Conservation (phyloP, 73 alveolate species). For the Stentor coeruleus region DNA sequence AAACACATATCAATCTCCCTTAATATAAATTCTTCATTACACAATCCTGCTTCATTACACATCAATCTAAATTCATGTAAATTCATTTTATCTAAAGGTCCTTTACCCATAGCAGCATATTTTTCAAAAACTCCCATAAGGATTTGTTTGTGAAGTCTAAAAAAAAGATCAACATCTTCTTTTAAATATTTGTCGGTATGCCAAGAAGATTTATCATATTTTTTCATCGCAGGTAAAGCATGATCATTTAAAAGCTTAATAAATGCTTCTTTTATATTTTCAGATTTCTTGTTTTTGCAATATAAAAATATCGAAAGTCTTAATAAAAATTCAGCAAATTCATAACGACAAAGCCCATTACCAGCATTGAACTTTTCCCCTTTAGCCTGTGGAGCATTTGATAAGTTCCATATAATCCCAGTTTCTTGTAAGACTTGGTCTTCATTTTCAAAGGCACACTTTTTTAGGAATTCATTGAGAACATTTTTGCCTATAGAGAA, state of each 20-base stretch:
- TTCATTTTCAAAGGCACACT: not conserved
- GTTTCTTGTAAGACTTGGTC: not conserved
- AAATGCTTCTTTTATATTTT: not conserved
- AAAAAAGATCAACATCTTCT: not conserved
- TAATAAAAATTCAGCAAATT: conserved; percentile 46
- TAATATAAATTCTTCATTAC: conserved; percentile 41
- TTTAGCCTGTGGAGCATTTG: conserved; percentile 22
- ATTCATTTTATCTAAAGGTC: conserved; percentile 38
- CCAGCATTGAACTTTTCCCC: conserved; percentile 48
- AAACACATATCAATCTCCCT: conserved; percentile 53
- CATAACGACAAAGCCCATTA: conserved; percentile 42
- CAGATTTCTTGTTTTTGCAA: not conserved
- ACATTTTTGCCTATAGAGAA: conserved; percentile 19
- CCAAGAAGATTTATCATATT: not conserved
- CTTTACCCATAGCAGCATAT: conserved; percentile 56
- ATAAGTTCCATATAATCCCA: conserved; percentile 4
- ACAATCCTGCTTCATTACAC: conserved; percentile 29
- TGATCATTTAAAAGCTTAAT: not conserved
- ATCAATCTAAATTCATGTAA: conserved; percentile 52
- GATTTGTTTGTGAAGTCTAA: conserved; percentile 29
- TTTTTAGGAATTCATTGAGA: conserved; percentile 13
- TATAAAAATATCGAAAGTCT: conserved; percentile 45
- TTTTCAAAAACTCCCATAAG: conserved; percentile 4
- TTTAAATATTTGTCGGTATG: not conserved
- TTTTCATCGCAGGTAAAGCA: not conserved